Percentiles rank a stretch among this genome's conserved stretches.
phyloP scores from a whole-genome alignment of 2,329 filamentous ascomycete genomes.

The Colletotrichum chlorophyti region DNA sequence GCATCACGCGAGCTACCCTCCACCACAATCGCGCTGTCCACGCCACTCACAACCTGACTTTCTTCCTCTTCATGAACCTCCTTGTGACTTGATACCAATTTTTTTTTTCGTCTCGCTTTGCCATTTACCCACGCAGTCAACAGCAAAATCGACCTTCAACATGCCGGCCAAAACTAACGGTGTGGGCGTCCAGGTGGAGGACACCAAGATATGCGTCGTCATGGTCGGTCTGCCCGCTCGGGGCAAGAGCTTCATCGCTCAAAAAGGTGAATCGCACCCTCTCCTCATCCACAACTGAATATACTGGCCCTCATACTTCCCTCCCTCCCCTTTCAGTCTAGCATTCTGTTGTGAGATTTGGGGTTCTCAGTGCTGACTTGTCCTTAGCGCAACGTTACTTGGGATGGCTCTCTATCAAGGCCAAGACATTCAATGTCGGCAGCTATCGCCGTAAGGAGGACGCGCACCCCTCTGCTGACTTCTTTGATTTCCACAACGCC shows the following conservation, averaged over 20 bases:
- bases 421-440: constrained; percentile 96
- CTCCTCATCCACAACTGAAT: neutral
- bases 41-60: constrained; percentile 6
- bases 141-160: constrained; percentile 27
- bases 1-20: constrained; percentile 28
- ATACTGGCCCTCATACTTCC: neutral
- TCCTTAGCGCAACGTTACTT: constrained; percentile 87
- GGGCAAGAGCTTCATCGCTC: constrained; percentile 96
- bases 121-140: constrained; percentile 2
- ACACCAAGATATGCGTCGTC: constrained; percentile 95
- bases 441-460: constrained; percentile 91
- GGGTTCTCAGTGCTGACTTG: neutral
- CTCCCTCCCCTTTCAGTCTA: neutral
- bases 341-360: too few species aligned
- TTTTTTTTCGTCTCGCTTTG: constrained; percentile 16
- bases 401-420: constrained; percentile 93
- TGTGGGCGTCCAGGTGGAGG: constrained; percentile 85
- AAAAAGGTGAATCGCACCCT: constrained; percentile 74
- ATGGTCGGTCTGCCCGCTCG: constrained; percentile 97
- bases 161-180: constrained; percentile 66
- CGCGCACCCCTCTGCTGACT: constrained; percentile 89
- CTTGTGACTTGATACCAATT: too few species aligned
- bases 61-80: constrained; percentile 13
- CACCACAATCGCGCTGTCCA: neutral
- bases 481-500: constrained; percentile 90